phyloP scores from a whole-genome alignment of 345 rosid genomes.

The Syzygium grande region DNA sequence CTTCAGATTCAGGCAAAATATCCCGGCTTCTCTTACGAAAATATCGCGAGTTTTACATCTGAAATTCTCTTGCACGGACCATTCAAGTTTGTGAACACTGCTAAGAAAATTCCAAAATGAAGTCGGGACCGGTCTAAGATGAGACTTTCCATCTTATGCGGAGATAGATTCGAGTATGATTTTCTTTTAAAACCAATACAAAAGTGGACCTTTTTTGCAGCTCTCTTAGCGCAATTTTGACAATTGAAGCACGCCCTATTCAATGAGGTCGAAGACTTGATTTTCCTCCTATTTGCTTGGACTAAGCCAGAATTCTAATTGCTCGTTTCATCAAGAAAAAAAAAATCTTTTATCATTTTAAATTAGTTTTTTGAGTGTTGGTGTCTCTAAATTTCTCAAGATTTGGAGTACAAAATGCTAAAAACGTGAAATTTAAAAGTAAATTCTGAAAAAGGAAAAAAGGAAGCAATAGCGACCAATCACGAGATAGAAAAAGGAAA shows the following conservation, averaged over 20 bases:
- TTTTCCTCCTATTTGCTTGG: background rate
- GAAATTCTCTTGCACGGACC: background rate
- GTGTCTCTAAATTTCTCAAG: background rate
- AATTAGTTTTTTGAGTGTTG: background rate
- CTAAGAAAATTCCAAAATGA: background rate
- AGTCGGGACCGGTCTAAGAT: rapidly evolving
- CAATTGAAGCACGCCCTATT: background rate
- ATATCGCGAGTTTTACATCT: background rate
- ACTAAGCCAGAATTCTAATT: background rate
- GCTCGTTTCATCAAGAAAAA: background rate
- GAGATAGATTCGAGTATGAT: background rate
- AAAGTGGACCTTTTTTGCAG: background rate
- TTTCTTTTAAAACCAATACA: background rate
- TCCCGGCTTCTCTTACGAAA: background rate
- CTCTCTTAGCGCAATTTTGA: background rate
- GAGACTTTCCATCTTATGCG: background rate
- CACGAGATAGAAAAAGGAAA: no score
- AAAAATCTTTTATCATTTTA: background rate
- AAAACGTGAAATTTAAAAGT: background rate
- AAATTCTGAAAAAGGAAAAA: background rate
- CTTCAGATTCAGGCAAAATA: background rate
- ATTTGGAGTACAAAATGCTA: background rate
- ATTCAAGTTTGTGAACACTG: background rate
- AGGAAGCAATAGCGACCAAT: background rate
- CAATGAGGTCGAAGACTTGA: background rate